These are phyloP conservation scores for Solanum acaule DNA, from an alignment of 257 asterid genomes.

Conservation along the genomic window DNA sequence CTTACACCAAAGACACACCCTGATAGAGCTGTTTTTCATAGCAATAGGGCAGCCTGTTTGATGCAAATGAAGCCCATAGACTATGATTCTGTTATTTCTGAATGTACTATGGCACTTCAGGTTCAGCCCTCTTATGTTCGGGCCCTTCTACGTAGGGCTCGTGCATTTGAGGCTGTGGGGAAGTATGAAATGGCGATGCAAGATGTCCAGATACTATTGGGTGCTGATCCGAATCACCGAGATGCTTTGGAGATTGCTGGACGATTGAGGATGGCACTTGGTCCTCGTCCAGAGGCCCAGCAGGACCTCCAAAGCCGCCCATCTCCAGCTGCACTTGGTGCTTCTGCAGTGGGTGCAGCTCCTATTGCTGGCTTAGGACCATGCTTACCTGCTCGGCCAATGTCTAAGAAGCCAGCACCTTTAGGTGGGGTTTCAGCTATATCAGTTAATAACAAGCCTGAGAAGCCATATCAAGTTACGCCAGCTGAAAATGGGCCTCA, in stretches of 20 bases:
- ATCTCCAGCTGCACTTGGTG: conserved; percentile 98
- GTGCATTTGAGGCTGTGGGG: conserved; percentile 74
- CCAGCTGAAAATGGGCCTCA: conserved; percentile 51
- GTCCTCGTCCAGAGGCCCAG: conserved; percentile 74
- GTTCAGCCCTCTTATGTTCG: conserved; percentile 66
- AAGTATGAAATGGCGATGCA: conserved; percentile 78
- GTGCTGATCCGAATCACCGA: conserved; percentile 48
- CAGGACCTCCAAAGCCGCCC: conserved; percentile 98
- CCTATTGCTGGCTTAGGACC: conserved; percentile 91
- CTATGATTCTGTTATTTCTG: conserved; percentile 72
- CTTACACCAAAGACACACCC: conserved; percentile 72
- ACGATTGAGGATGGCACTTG: conserved; percentile 54
- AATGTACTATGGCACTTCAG: conserved; percentile 69
- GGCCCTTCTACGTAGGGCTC: conserved; percentile 81
- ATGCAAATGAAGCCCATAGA: conserved; percentile 95
- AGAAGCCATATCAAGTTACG: conserved; percentile 28
- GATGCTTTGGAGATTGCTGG: conserved; percentile 79
- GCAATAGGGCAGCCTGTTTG: conserved; percentile 94
- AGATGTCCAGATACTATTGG: conserved; percentile 62
- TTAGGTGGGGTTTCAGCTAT: conserved; percentile 17
- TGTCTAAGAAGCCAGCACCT: conserved; percentile 46
- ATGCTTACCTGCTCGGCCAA: conserved; percentile 82
- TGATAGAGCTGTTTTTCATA: conserved; percentile 86
- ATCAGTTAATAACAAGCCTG: conserved; percentile 36
- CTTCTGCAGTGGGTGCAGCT: conserved; percentile 94